Base-by-base conservation (phyloP, 225 moss, liverwort and hornwort species). In the Pleurozium schreberi region DNA sequence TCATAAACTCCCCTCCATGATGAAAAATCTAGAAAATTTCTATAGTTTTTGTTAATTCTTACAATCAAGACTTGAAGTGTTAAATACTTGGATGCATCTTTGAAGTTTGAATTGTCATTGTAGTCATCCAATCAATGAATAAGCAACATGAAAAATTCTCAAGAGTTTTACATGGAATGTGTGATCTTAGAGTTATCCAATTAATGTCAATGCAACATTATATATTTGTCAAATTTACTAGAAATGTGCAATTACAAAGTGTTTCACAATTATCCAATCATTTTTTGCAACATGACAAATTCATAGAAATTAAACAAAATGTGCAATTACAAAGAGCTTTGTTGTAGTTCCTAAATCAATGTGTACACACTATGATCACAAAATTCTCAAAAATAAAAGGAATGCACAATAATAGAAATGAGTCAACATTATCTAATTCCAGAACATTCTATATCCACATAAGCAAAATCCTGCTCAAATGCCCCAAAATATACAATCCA, bases 381-480 rank as follows among this genome's bases (percentile, higher is more conserved):
- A 47, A 47, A 33, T 77, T 43, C 45, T 81, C 30, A 62, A 43
- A 81, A 81, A 52, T 33, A 15, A 4, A 31, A 20, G 4, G 42
- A 33, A 61, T 31, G 9, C 8, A 2, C 33, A 45, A 81, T 43
- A 31, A 31, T 13, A 61, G 31, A 45, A 70, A 33, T 14, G 14
- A 21, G 13, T 43, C 22, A 77, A 36, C 2, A 1, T 38, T 36
- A 38, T 16, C 21, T 23, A 52, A 36, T 36, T 15, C 53, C 8
- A 50, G 4, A 9, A 20, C 33, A 75, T 75, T 31, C 33, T 49
- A 49, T 74, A 30, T 49, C 12, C 33, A 17, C 0, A 1, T 12
- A 49, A 6, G 19, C 27, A 31, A 74, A 31, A 49, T 75, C 19
- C 0, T 0, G 0, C 0, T 33, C 3, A n/a, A 49, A 49, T 19